Percentiles rank a stretch among this genome's conserved stretches.
Evolutionary conservation across 2,329 filamentous ascomycete species (phyloP).

Genomic region (Ceratocystis huliohia): DNA sequence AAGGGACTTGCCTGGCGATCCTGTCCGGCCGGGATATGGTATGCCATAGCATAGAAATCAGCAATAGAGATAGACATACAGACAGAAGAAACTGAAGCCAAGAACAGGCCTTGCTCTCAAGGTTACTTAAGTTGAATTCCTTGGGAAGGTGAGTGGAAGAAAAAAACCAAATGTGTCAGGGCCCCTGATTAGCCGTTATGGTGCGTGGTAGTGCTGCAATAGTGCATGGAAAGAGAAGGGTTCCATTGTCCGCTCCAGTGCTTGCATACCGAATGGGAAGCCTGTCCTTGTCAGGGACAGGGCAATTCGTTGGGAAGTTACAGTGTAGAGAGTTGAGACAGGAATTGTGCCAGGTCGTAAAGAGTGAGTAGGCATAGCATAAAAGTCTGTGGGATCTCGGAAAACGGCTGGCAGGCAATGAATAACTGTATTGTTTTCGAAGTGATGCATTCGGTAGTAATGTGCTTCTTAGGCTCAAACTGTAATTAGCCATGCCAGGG

Average conservation of each 20-base stretch:
- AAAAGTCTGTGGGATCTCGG: not conserved
- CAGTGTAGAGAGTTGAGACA: slow-evolving; percentile 1
- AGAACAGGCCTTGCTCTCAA: not conserved
- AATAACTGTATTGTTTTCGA: too few species aligned
- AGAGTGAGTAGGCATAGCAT: not conserved
- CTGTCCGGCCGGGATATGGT: not conserved
- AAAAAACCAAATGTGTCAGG: not conserved
- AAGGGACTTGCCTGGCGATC: not conserved
- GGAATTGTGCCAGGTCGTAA: not conserved
- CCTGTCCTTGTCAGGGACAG: not conserved
- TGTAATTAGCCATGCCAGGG: not conserved
- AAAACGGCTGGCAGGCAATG: not conserved
- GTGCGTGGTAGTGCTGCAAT: not conserved
- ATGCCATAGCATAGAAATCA: not conserved
- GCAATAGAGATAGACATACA: not conserved
- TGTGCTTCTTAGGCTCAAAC: not conserved
- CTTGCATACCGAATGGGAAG: not conserved
- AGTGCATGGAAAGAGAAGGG: not conserved
- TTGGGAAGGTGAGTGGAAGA: not conserved
- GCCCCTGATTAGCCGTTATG: not conserved
- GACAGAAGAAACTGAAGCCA: not conserved
- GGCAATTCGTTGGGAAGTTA: slow-evolving; percentile 1
- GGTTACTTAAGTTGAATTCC: not conserved
- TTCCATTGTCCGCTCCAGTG: not conserved
- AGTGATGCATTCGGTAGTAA: not conserved